Conservation (phyloP, 768 basidiomycete genomes). For the Phlebiopsis gigantea region DNA sequence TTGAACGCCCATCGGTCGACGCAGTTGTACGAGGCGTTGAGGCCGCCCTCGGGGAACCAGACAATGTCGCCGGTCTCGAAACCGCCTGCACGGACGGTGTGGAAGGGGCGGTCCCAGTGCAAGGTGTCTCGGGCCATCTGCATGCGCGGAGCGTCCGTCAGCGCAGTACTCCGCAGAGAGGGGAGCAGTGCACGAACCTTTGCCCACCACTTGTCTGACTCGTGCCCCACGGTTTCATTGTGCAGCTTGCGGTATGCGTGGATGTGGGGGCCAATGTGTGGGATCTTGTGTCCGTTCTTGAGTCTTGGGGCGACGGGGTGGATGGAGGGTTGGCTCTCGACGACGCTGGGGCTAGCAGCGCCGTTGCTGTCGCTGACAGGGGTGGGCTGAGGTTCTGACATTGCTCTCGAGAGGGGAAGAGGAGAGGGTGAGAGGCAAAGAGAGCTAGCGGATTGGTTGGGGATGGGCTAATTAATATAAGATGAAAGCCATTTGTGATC, state of each 20-base stretch:
- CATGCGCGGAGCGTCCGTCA: neutral
- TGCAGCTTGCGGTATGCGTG: constrained; percentile 66
- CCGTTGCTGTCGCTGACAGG: neutral
- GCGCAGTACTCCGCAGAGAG: neutral
- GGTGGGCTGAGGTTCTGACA: neutral
- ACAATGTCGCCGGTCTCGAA: constrained; percentile 84
- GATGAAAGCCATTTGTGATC: constrained; percentile 12
- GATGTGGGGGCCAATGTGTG: constrained; percentile 77
- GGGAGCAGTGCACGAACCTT: constrained; percentile 38
- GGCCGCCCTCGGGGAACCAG: constrained; percentile 94
- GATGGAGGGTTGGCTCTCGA: constrained; percentile 23
- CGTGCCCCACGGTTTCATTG: constrained; percentile 64
- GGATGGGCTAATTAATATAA: constrained; percentile 2
- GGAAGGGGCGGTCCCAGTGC: constrained; percentile 87
- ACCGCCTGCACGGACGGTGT: constrained; percentile 75
- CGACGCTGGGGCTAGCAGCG: neutral
- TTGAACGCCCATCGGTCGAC: constrained; percentile 95
- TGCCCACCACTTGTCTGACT: constrained; percentile 85
- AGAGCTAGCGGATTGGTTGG: constrained; percentile 1
- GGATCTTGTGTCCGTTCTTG: constrained; percentile 52
- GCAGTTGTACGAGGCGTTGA: constrained; percentile 96
- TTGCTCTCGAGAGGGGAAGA: neutral
- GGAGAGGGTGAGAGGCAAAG: constrained; percentile 6
- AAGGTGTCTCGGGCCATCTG: constrained; percentile 71
- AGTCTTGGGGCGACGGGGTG: constrained; percentile 80